Base-by-base conservation (phyloP, 768 basidiomycete species). In the Cantharellus cinnabarinus region DNA sequence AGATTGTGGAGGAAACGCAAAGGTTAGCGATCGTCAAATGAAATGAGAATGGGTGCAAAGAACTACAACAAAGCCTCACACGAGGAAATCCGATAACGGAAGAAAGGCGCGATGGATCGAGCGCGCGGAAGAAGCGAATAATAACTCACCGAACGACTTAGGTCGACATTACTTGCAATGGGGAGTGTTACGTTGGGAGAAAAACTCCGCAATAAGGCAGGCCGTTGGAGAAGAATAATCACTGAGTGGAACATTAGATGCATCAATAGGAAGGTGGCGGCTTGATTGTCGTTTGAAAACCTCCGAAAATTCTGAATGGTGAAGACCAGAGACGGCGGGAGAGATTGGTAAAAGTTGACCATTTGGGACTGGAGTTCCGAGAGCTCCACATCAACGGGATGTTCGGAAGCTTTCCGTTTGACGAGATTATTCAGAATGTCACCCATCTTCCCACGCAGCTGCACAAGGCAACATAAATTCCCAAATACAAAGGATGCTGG, bases 171-270 rank as follows among this genome's bases (percentile, higher is more conserved):
- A 42, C 57, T 62, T 34, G 58, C 58, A 2, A 62, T 57, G 35
- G 62, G 58, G 5, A 62, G 52, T 10, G 60, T 50, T 15, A 63
- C 61, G 39, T 59, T 59, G 5, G 62, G 62, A n/a, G 62, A 61
- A 50, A 63, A 63, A 41, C 58, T 41, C 54, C 62, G 61, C 34
- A 63, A 61, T 5, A 63, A 58, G 35, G 58, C 57, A 29, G 62
- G 62, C 5, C 62, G 60, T 56, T 63, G 61, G 34, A 63, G 50
- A 5, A 63, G 61, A 14, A 58, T 62, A 41, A 63, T 55, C 15
- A 63, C 62, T 4, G 62, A 63, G 42, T 63, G 62, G 62, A 63
- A 63, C 62, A 63, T 63, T 58, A 63, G 58, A 52, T 63, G 62
- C 14, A 63, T 58, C n/a, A 63, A 50, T 15, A 63, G 44, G 58